Evolutionary conservation across 2,329 filamentous ascomycete species (phyloP), one percentile per base, ranked within the genome.

Genomic region (Ceratocystis colombiana): DNA sequence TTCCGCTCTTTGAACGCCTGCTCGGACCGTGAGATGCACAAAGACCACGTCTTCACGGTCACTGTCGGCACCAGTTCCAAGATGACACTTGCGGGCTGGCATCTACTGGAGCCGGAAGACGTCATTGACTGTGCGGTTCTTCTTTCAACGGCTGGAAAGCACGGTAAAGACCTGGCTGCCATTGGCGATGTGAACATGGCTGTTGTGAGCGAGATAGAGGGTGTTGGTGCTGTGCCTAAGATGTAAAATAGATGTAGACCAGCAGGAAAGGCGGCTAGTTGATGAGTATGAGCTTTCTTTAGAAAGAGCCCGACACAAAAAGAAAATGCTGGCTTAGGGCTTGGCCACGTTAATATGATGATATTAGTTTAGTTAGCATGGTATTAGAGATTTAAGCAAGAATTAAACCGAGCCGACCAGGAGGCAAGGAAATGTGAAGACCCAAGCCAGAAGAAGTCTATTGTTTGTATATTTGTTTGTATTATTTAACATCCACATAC

Each of bases 31-130:
- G 86, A 76, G 75, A 81, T 73, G 69, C 76, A 76, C 74, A 69
- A 73, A 17, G 78, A 90, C 45, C 84, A 91, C 72, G 84, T 96
- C 69, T 97, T 95, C 76, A 90, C 90, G 1, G 90, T 96, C 55
- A 96, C 91, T 0, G 90, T 97, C 2, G 94, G 94, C 2, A 88
- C 91, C 4, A 94, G 88, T 76, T 92, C 88, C 66, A 96, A 96
- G 79, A 87, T 91, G 72, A 97, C 94, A 1, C 80, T 95, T 66
- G 94, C 94, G 17, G 86, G 85, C 70, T 96, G 90, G 87, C 92
- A 96, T 75, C 78, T 97, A 10, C 81, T 95, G 7, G 92, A 96
- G 74, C 91, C 94, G 0, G 80, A 85, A 67, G 92, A 97, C 74
- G 91, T 97, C 66, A 87, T 97, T 71, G 87, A 89, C 70, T 81